Base-by-base conservation (phyloP, 2,329 filamentous ascomycete genomes). In the Epichloe sp. region DNA sequence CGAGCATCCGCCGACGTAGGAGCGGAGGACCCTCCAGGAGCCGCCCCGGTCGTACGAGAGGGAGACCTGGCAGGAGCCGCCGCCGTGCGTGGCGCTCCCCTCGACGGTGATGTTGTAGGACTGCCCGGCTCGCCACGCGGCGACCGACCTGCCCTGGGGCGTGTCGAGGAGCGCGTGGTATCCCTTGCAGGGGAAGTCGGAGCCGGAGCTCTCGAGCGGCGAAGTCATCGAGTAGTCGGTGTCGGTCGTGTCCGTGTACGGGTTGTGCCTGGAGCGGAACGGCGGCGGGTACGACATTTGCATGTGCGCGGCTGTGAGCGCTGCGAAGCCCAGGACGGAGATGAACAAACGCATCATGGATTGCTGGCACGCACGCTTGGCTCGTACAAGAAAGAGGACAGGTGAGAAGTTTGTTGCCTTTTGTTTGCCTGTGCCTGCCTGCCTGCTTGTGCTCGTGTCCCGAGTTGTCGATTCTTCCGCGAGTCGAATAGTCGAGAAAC, bases 141-240 rank as follows among this genome's bases (percentile, higher is more conserved):
- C 79, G 19, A 80, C 77, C 2, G 79, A 66, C 19, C 69, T 65
- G 56, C 79, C 79, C 44, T 68, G 65, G 7, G 66, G 50, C 36
- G 72, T 74, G 60, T 74, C 75, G 34, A 79, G 57, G 42, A 74
- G 67, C 47, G 62, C 64, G 48, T 76, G 71, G 63, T 72, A 73
- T 56, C 83, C 82, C 71, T 90, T 89, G 77, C 87, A 93, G 8
- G 86, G 83, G 65, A 80, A 93, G 67, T 90, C 77, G 53, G 73
- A 71, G 35, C 83, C 83, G 53, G 73, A 70, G 19, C 71, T 62
- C 1, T 68, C 62, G 46, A 93, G 74, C 2, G 87, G 87, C 15
- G 75, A 74, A 35, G 81, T 86, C 70, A 88, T 87, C 58, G 77
- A 78, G 71, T 85, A 87, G 69, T 90, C 85, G 62, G 80, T 74